Conservation (phyloP, 805 yeast genomes). For the Candida quercuum region DNA sequence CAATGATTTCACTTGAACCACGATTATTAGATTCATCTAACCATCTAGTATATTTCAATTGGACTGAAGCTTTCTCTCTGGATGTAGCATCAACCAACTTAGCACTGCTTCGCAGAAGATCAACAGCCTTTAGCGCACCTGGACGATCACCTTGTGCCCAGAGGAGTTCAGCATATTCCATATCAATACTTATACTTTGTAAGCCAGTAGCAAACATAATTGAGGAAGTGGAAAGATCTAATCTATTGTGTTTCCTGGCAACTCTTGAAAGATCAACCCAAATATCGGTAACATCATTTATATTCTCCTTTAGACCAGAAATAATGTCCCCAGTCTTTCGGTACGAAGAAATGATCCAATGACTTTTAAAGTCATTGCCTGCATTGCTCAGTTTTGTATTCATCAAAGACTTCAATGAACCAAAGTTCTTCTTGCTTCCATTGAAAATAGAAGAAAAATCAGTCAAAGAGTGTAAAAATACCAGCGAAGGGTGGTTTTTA, state of each 20-base stretch:
- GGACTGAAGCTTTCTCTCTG: constrained; percentile 36
- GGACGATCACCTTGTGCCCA: constrained; percentile 90
- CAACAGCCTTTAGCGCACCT: constrained; percentile 68
- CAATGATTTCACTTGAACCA: constrained; percentile 64
- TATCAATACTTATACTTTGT: constrained; percentile 41
- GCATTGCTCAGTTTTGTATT: constrained; percentile 23
- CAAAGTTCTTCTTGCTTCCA: constrained; percentile 1
- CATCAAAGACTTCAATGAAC: constrained; percentile 10
- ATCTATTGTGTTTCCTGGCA: constrained; percentile 61
- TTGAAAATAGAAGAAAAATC: constrained; percentile 39
- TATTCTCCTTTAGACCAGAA: constrained; percentile 14
- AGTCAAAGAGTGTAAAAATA: constrained; percentile 53
- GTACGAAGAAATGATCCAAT: constrained; percentile 53
- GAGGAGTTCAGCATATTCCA: constrained; percentile 74
- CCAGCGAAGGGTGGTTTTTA: constrained; percentile 42
- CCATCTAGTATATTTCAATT: constrained; percentile 83
- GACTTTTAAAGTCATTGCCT: constrained; percentile 54
- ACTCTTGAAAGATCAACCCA: constrained; percentile 57
- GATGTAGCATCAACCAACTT: constrained; percentile 8
- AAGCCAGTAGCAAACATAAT: constrained; percentile 48
- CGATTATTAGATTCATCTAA: constrained; percentile 80
- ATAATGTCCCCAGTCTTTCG: constrained; percentile 44
- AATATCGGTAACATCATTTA: constrained; percentile 38
- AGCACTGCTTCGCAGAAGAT: constrained; percentile 28
- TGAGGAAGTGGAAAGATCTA: constrained; percentile 67